A percentile compares a stretch with the other conserved stretches of the same genome.
phyloP scores from a whole-genome alignment of 257 asterid genomes.

The Lithospermum erythrorhizon region DNA sequence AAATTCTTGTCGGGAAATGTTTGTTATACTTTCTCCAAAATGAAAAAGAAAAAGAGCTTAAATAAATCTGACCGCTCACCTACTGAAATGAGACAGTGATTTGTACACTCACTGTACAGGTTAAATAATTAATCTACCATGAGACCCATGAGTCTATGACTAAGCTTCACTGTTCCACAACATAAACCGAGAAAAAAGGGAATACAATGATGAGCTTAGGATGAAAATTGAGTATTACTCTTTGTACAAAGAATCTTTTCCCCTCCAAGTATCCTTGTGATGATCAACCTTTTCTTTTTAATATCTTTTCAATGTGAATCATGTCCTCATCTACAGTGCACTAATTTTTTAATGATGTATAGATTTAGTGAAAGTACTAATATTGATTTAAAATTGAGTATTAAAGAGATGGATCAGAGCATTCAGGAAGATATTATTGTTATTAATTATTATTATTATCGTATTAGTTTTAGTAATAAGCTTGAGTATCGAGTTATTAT shows the following conservation, averaged over 20 bases:
- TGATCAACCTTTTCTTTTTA: slow-evolving; percentile 5
- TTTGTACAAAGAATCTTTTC: slow-evolving; percentile 35
- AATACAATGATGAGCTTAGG: slow-evolving; percentile 32
- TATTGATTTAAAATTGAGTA: neutral
- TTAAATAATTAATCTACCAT: slow-evolving; percentile 16
- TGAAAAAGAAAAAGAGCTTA: slow-evolving; percentile 9
- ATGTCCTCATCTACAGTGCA: neutral
- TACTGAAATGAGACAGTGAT: slow-evolving; percentile 18
- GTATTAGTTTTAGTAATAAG: too few relatives aligned
- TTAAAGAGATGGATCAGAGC: too few relatives aligned
- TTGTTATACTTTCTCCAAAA: slow-evolving; percentile 23
- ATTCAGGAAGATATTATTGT: too few relatives aligned
- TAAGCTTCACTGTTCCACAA: slow-evolving; percentile 16
- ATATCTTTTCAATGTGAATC: slow-evolving; percentile 4
- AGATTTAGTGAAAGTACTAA: neutral
- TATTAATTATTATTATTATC: too few relatives aligned
- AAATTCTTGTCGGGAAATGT: slow-evolving; percentile 69
- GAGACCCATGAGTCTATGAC: neutral
- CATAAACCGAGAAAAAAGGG: slow-evolving; percentile 14
- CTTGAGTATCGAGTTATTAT: too few relatives aligned
- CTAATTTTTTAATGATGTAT: neutral
- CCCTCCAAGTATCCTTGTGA: slow-evolving; percentile 19
- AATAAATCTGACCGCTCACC: slow-evolving; percentile 63
- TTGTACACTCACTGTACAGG: slow-evolving; percentile 5
- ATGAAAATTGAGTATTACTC: slow-evolving; percentile 23